Conservation (phyloP, 2,329 filamentous ascomycete species). For the Xylaria sp. region DNA sequence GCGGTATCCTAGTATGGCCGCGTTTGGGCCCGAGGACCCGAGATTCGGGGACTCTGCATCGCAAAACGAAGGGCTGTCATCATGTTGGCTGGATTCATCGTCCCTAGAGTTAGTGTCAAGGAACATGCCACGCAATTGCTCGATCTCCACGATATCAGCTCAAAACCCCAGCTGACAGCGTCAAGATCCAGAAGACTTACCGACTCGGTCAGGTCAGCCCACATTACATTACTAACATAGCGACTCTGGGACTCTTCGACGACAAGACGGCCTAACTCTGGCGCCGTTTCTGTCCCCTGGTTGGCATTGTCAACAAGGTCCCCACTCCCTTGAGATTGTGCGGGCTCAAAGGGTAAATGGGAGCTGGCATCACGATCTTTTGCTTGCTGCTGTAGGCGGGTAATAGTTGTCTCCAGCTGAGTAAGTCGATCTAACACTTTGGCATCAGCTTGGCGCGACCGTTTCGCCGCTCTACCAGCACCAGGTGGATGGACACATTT, state of each 20-base stretch:
- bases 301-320: background rate
- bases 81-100: slow-evolving; percentile 11
- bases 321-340: background rate
- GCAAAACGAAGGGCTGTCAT: slow-evolving; percentile 6
- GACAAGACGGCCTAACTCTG: slow-evolving; percentile 26
- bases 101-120: slow-evolving; percentile 20
- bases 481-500: slow-evolving; percentile 29
- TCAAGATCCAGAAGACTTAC: slow-evolving; percentile 26
- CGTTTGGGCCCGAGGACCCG: slow-evolving; percentile 25
- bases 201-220: slow-evolving; percentile 40
- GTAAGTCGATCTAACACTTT: slow-evolving; percentile 29
- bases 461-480: slow-evolving; percentile 29
- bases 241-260: slow-evolving; percentile 30
- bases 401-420: slow-evolving; percentile 30
- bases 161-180: background rate
- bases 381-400: slow-evolving; percentile 24
- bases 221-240: slow-evolving; percentile 36
- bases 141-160: slow-evolving; percentile 28
- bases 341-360: background rate
- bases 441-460: slow-evolving; percentile 22
- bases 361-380: slow-evolving; percentile 12
- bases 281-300: background rate
- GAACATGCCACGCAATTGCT: slow-evolving; percentile 33
- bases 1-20: slow-evolving; percentile 35
- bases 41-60: slow-evolving; percentile 4